Base-by-base conservation (phyloP, 2,329 filamentous ascomycete species). In the Cytospora chrysosperma region DNA sequence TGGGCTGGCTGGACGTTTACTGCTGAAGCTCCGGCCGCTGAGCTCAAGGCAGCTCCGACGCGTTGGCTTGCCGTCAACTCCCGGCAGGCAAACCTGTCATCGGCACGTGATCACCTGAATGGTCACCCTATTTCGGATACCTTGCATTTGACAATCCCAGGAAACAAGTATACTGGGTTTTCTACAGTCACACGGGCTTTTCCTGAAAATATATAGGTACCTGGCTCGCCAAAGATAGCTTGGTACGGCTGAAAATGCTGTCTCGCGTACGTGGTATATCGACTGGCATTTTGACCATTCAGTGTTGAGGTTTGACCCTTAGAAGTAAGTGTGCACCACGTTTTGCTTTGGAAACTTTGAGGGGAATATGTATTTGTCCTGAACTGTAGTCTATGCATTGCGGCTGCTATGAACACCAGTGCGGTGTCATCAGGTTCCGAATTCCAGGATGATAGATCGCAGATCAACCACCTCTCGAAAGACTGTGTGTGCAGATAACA, bases 1-100 rank as follows among this genome's bases (percentile, higher is more conserved):
- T n/a, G 28, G 50, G 27, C 51, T 55, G 50, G 61, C 67, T 65
- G 66, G 74, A 74, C 58, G 58, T 60, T 17, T 6, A 32, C n/a
- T n/a, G n/a, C n/a, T n/a, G n/a, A 51, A 60, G 58, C 58, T 60
- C 37, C 27, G 15, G 40, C n/a, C 37, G 50, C 58, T 32, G 58
- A 78, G 75, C 74, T 78, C 66, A 67, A 80, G 78, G 78, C 78
- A 80, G 77, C 78, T 79, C 74, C 75, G 74, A 79, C 78, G 76
- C 78, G 78, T 73, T 70, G 67, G 67, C 68, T 69, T 51, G 52
- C 52, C 51, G 59, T 30, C n/a, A 53, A 19, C n/a, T 47, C 61
- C 64, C 64, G 56, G 61, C 64, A 63, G 61, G 61, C 64, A 63
- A 63, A 26, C 10, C 58, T 51, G 58, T 60, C 58, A 30, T 49